phyloP scores from a whole-genome alignment of 257 asterid species.

The Fraxinus excelsior region DNA sequence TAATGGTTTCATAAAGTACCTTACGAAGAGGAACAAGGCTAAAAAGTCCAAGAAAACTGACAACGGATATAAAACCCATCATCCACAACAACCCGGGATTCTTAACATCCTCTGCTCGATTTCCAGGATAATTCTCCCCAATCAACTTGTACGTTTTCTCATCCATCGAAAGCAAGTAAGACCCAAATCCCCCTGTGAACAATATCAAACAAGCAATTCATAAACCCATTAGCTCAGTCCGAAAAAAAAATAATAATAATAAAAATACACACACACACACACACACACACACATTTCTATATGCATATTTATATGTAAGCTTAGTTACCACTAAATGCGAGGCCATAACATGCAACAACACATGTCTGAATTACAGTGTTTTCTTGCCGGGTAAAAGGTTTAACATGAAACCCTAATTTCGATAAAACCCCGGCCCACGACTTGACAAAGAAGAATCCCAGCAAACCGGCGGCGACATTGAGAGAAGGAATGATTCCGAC shows the following conservation, averaged over 20 bases:
- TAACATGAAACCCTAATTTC: conserved; percentile 53
- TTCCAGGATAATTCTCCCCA: conserved; percentile 93
- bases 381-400: conserved; percentile 87
- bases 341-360: conserved; percentile 96
- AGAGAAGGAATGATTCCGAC: conserved; percentile 93
- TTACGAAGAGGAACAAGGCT: conserved; percentile 95
- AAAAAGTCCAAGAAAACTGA: conserved; percentile 90
- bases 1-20: conserved; percentile 40
- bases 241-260: no score
- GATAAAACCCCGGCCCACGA: conserved; percentile 70
- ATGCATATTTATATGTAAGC: not conserved
- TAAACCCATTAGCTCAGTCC: not conserved
- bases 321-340: conserved; percentile 79
- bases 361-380: conserved; percentile 95
- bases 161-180: conserved; percentile 91
- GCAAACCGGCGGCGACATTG: conserved; percentile 93
- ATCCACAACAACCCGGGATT: conserved; percentile 91
- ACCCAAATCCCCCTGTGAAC: conserved; percentile 86
- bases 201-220: conserved; percentile 18
- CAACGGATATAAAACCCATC: conserved; percentile 85
- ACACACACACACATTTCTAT: no score
- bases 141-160: conserved; percentile 87
- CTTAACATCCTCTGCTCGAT: conserved; percentile 89
- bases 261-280: not conserved
- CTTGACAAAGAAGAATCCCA: conserved; percentile 87